A percentile compares a stretch with the other conserved stretches of the same genome.
These are phyloP conservation scores for Nematocida displodere DNA, from an alignment of 371 early-diverging fungal species.

Conservation along the genomic window DNA sequence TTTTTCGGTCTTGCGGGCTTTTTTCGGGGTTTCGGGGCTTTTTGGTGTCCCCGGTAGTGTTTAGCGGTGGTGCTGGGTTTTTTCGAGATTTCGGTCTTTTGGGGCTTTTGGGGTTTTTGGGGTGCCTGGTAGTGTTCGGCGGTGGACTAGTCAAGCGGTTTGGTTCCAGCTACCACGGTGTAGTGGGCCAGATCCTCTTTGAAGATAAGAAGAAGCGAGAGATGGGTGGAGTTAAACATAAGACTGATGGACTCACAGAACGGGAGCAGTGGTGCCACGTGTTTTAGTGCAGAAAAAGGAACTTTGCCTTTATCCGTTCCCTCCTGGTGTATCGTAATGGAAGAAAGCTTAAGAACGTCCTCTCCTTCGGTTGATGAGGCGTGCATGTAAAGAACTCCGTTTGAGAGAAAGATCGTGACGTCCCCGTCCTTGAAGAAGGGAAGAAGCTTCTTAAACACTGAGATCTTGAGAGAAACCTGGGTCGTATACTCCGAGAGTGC, in stretches of 20 bases:
- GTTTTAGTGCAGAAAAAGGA: neutral
- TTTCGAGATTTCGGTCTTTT: too few species aligned
- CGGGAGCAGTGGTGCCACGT: slow-evolving; percentile 1
- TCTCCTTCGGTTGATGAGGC: slow-evolving; percentile 4
- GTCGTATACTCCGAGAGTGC: slow-evolving; percentile 6
- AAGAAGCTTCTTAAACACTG: slow-evolving; percentile 13
- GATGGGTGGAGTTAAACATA: neutral
- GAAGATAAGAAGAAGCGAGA: neutral
- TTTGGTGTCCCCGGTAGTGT: too few species aligned
- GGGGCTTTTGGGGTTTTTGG: too few species aligned
- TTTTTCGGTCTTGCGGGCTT: too few species aligned
- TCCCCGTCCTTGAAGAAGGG: slow-evolving; percentile 6
- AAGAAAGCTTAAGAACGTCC: slow-evolving; percentile 2
- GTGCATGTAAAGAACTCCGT: slow-evolving; percentile 10
- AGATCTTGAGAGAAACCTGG: slow-evolving; percentile 5
- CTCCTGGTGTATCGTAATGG: slow-evolving; percentile 11
- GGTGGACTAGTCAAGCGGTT: too few species aligned
- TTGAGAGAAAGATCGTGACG: slow-evolving; percentile 15
- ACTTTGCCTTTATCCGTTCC: slow-evolving; percentile 36
- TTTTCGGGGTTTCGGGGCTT: too few species aligned
- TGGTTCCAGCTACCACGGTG: neutral
- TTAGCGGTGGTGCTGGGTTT: too few species aligned
- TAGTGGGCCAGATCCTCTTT: neutral
- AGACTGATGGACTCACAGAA: neutral
- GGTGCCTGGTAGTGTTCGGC: too few species aligned